Evolutionary conservation across 352 stramenopile genomes (phyloP), one percentile per base, ranked within the genome.

Genomic region (Pythium utonaiense): DNA sequence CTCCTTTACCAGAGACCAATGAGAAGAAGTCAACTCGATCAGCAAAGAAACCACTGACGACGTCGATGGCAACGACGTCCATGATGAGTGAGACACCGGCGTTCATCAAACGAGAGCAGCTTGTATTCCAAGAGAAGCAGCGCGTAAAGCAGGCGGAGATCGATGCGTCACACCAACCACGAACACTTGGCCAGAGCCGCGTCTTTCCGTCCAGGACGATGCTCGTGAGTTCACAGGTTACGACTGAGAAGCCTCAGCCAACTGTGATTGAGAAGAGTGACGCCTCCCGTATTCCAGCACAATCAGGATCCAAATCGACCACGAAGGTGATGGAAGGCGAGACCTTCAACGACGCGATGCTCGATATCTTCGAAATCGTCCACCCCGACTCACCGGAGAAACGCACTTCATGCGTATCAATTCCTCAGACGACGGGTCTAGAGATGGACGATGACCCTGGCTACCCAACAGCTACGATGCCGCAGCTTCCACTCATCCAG

Each of bases 51-150:
- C 50, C 53, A 28, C n/a, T 34, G 3, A 31, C 58, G 1, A 42
- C 55, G n/a, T 62, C 50, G 19, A 31, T 49, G 1, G 27, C 57
- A n/a, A 50, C 57, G 1, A 10, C 41, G 1, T 45, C 51, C 10
- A 61, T 36, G 44, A 22, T 47, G 9, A 60, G 40, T 6, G 69
- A 73, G 36, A 77, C 69, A 7, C 69, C 72, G 8, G 40, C 70
- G 0, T 80, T 80, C 28, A 73, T 80, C 55, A 77, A 73, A 25
- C 56, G 69, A 10, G 72, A 77, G 55, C 62, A 77, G 34, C 34
- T 77, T 9, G 50, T 80, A 2, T 80, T 67, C 19, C 62, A 75
- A 45, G 53, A 66, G 12, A 80, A 77, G 41, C 60, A 67, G 24
- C 57, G 45, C 6, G 52, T 53, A 0, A 71, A 67, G 44, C 45